Base-by-base conservation (phyloP, 306 rosid genomes). In the Aeschynomene evenia region DNA sequence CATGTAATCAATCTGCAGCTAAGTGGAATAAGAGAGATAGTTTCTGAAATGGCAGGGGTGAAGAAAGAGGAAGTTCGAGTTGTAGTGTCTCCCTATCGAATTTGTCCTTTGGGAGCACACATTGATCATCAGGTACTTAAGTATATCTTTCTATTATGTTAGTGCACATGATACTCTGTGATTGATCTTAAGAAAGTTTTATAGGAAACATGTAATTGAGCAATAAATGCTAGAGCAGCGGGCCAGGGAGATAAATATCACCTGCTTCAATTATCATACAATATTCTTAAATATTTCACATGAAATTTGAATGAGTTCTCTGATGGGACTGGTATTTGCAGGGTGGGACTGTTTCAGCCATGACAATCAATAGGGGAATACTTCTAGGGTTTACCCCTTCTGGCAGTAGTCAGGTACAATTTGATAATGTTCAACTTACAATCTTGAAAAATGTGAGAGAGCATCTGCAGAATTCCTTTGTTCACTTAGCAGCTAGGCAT, bases 71-170 rank as follows among this genome's bases (percentile, higher is more conserved):
- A 85, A 26, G 92, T 94, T 85, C 89, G 81, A 28, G 79, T 90
- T 21, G 97, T 78, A 3, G 92, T 83, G 46, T 91, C 98, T 55
- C 98, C 98, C 34, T 94, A 94, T 81, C 92, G 98, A 53, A 88
- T 94, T 72, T 94, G 98, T 72, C 98, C 98, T 45, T 53, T 94
- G 72, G 98, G 98, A 70, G 98, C 97, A 78, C 98, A 94, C 59
- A 88, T 90, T 68, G 98, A 94, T 81, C 98, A 94, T 80, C 98
- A 94, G 96, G 98, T 90, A 57, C 77, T 56, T 60, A 46, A 71
- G 19, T 75, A 40, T 22, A 31, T 37, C 40, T 58, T 54, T 70
- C 60, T 69, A n/a, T 73, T 50, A 14, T 19, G 42, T 36, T 48
- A 22, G 15, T 78, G 57, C 70, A 31, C 43, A 64, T 14, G 46